phyloP scores from a whole-genome alignment of 2,329 filamentous ascomycete species.

The Aaosphaeria arxii region DNA sequence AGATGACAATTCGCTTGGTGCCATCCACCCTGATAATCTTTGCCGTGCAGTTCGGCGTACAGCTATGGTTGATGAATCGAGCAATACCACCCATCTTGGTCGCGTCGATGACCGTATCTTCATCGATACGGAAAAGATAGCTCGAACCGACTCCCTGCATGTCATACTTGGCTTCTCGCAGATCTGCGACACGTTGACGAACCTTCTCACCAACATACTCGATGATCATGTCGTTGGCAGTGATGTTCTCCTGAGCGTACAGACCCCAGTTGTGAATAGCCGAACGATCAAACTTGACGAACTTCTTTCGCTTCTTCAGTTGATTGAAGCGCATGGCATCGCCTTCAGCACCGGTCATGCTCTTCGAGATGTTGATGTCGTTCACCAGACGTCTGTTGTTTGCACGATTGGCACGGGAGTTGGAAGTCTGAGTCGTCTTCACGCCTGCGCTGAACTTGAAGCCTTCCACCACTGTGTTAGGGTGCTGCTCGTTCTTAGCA shows the following conservation, averaged over 20 bases:
- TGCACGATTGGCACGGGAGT: conserved; percentile 88
- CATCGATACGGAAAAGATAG: conserved; percentile 97
- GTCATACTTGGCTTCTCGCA: conserved; percentile 86
- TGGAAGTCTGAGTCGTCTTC: conserved; percentile 80
- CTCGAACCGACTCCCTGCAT: conserved; percentile 96
- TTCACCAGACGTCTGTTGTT: conserved; percentile 94
- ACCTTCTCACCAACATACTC: conserved; percentile 99
- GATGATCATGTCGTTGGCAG: conserved; percentile 98
- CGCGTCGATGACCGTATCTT: conserved; percentile 95
- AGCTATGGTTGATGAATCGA: conserved; percentile 97
- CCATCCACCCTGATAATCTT: conserved; percentile 99
- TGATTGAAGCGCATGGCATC: conserved; percentile 97
- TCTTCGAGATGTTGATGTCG: conserved; percentile 91
- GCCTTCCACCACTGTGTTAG: conserved; percentile 29
- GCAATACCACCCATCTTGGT: conserved; percentile 99
- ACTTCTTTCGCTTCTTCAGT: conserved; percentile 98
- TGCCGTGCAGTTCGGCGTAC: conserved; percentile 96
- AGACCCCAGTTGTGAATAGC: conserved; percentile 99
- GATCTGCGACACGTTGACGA: conserved; percentile 93
- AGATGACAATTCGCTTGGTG: conserved; percentile 98
- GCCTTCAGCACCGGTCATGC: conserved; percentile 66
- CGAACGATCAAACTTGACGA: conserved; percentile 94
- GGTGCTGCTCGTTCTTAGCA: conserved; percentile 59
- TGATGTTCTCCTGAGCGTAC: conserved; percentile 96
- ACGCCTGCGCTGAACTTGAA: conserved; percentile 65